Evolutionary conservation across 352 stramenopile genomes (phyloP), one percentile per base, ranked within the genome.

Genomic region (Phytophthora pisi): DNA sequence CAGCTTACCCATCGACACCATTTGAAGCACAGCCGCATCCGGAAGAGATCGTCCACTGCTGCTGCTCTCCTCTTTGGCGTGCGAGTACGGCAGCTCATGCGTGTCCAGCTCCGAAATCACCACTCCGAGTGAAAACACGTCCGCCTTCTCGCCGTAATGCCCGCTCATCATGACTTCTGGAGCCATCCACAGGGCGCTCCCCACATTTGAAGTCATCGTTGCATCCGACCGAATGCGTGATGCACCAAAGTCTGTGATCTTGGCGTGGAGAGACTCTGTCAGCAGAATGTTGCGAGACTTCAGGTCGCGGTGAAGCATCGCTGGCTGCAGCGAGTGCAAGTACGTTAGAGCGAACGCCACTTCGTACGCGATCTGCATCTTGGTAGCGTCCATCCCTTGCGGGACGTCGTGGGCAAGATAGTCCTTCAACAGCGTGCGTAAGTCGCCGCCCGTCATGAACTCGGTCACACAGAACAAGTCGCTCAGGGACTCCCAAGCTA

Each of bases 231-330:
- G 61, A 46, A 68, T 51, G 1, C 71, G 66, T 8, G 77, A 82
- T 0, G 62, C 63, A 0, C 78, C 78, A 68, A 89, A 89, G 61
- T 89, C 81, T 6, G 79, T 88, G 5, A 89, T 51, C 47, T 86
- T 89, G 18, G 76, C 73, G 5, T 74, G 26, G 15, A 82, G 51
- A 15, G 64, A 65, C n/a, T 51, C 50, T 0, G 74, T 79, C 15
- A 91, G 54, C 46, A 91, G 61, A 55, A 91, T 84, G 62, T 91
- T 89, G 30, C 80, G 77, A 4, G 77, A 88, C 61, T 91, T 91
- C 60, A 91, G 75, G 59, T 89, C 82, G 15, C 82, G 80, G 53
- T 91, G 81, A 20, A 80, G 18, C 24, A 77, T 58, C 5, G 74
- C 53, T 3, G 68, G 70, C 31, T 69, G 36, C 28, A 79, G 42